These are phyloP conservation scores for Rhododendron ferrugineum DNA, from an alignment of 148 eudicot species.

Conservation along the genomic window DNA sequence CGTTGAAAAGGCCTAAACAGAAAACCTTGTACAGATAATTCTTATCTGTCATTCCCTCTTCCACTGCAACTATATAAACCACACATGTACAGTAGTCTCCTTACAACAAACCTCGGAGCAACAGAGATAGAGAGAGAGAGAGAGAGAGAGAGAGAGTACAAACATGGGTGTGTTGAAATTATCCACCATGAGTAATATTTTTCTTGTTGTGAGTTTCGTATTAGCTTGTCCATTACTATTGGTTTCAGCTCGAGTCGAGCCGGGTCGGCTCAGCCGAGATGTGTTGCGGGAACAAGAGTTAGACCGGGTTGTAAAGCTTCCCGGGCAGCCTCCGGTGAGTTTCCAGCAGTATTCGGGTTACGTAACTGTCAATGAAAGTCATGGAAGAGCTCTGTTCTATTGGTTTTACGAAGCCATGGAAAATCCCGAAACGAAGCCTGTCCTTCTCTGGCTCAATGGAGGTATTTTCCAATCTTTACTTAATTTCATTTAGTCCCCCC, in stretches of 20 bases:
- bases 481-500: background rate
- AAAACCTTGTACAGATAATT: background rate
- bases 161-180: background rate
- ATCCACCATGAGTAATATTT: background rate
- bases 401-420: conserved; percentile 83
- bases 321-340: conserved; percentile 74
- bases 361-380: conserved; percentile 70
- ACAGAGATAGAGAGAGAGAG: background rate
- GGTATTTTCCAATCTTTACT: conserved; percentile 33
- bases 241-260: background rate
- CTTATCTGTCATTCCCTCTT: conserved; percentile 11
- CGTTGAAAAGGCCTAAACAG: background rate
- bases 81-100: background rate
- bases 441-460: conserved; percentile 93
- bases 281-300: conserved; percentile 38
- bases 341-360: conserved; percentile 84
- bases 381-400: conserved; percentile 89
- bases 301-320: conserved; percentile 53
- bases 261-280: conserved; percentile 15
- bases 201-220: background rate
- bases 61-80: conserved; percentile 4
- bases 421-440: conserved; percentile 47
- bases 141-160: background rate
- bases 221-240: background rate
- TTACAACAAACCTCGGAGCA: background rate